A percentile compares a stretch with the other conserved stretches of the same genome.
phyloP scores from a whole-genome alignment of 805 yeast species.

The Ogataea thermomethanolica region DNA sequence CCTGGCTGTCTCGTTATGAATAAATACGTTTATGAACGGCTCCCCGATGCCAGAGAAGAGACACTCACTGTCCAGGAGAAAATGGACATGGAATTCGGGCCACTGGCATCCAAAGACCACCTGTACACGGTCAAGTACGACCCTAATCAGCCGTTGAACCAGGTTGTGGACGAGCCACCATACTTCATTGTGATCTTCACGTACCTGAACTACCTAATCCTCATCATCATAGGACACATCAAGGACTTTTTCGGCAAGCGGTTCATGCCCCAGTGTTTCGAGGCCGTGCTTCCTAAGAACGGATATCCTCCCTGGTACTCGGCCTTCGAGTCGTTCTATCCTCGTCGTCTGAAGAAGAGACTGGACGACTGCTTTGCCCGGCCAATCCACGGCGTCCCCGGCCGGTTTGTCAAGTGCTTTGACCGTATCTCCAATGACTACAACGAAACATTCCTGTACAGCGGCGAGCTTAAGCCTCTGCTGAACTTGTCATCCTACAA shows the following conservation, averaged over 20 bases:
- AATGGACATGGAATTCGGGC: conserved; percentile 71
- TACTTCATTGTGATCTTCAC: conserved; percentile 75
- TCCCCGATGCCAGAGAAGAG: conserved; percentile 35
- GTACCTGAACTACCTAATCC: conserved; percentile 76
- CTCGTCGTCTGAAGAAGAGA: conserved; percentile 85
- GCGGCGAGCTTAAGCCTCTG: conserved; percentile 74
- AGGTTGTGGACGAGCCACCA: conserved; percentile 80
- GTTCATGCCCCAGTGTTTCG: conserved; percentile 63
- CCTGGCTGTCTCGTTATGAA: conserved; percentile 3
- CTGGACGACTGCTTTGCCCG: conserved; percentile 93
- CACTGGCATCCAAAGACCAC: conserved; percentile 59
- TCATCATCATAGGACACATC: conserved; percentile 85
- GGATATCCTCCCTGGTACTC: conserved; percentile 97
- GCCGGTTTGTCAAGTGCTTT: conserved; percentile 79
- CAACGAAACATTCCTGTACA: conserved; percentile 62
- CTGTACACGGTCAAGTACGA: conserved; percentile 60
- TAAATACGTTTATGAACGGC: conserved; percentile 13
- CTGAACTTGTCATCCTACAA: conserved; percentile 88
- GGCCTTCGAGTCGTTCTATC: conserved; percentile 89
- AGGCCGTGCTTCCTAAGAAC: conserved; percentile 66
- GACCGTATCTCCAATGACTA: conserved; percentile 71
- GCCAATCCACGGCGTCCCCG: conserved; percentile 97
- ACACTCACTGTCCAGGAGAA: conserved; percentile 33
- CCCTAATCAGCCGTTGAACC: conserved; percentile 54
- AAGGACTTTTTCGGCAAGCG: conserved; percentile 82